Evolutionary conservation across 1,284 basidiomycete species (phyloP).

Genomic region (Tylopilus orsonianus): DNA sequence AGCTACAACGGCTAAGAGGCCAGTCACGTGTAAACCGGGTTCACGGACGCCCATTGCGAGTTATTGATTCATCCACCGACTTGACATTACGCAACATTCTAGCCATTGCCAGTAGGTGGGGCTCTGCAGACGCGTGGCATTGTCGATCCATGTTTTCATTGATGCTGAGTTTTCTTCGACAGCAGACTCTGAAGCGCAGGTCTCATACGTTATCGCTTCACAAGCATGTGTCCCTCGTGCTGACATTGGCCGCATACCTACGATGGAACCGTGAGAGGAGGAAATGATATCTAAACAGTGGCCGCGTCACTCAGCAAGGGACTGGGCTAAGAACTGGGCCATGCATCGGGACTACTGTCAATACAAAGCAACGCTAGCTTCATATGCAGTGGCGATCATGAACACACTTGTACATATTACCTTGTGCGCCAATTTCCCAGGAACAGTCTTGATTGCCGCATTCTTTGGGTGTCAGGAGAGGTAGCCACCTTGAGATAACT

Average conservation of each 20-base stretch:
- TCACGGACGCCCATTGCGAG: not conserved
- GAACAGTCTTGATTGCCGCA: conserved; percentile 1
- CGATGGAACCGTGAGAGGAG: not conserved
- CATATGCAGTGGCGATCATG: too few relatives aligned
- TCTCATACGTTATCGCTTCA: conserved; percentile 28
- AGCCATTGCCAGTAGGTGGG: not conserved
- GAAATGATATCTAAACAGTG: not conserved
- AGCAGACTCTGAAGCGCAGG: conserved; percentile 1
- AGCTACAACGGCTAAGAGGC: not conserved
- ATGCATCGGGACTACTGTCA: not conserved
- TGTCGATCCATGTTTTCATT: conserved; percentile 24
- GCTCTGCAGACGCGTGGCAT: conserved; percentile 2
- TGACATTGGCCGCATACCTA: conserved; percentile 8
- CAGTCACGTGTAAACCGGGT: conserved; percentile 3
- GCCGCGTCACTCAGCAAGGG: not conserved
- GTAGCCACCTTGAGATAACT: not conserved
- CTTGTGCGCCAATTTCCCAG: not conserved
- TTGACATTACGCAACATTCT: conserved; percentile 9
- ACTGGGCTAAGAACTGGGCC: not conserved
- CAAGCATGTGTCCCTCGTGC: conserved; percentile 8
- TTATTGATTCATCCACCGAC: not conserved
- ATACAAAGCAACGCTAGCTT: too few relatives aligned
- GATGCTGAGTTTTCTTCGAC: conserved; percentile 6
- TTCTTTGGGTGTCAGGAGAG: not conserved
- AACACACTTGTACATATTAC: not conserved